These are phyloP conservation scores for Tuctoria greenei DNA, from an alignment of 176 grass and related monocot genomes.

Conservation along the genomic window DNA sequence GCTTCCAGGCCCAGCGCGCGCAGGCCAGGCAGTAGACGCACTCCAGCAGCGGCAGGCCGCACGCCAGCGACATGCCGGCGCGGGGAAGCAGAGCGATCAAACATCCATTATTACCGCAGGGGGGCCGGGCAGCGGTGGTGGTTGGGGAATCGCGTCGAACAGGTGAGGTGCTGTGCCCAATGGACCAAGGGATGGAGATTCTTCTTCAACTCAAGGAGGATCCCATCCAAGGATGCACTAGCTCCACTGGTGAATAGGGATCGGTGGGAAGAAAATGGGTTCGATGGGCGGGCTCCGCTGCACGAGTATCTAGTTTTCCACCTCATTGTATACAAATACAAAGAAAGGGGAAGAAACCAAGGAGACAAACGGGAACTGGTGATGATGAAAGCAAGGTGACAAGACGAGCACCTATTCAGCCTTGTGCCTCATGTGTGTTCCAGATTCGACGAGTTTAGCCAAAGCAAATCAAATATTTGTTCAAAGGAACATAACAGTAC, in stretches of 20 bases:
- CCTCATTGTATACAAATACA: background rate
- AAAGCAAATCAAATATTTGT: background rate
- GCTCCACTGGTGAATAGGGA: background rate
- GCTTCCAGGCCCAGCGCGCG: constrained; percentile 94
- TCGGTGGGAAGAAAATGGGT: background rate
- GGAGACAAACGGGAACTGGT: background rate
- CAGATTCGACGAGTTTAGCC: background rate
- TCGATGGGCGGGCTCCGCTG: background rate
- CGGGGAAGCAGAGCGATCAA: background rate
- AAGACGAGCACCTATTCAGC: background rate
- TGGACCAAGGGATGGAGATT: background rate
- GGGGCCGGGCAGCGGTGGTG: background rate
- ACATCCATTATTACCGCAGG: constrained; percentile 15
- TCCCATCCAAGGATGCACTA: background rate
- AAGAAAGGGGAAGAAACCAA: background rate
- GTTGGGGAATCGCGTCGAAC: constrained; percentile 19
- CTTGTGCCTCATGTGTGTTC: background rate
- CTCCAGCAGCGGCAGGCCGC: constrained; percentile 83
- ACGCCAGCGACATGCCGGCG: constrained; percentile 64
- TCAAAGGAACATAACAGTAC: too few species aligned
- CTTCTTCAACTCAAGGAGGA: background rate
- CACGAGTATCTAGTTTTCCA: background rate
- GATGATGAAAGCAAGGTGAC: background rate
- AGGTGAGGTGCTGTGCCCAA: background rate
- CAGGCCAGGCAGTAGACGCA: constrained; percentile 97